These are phyloP conservation scores for Trichophyton equinum DNA, from an alignment of 2,329 filamentous ascomycete species.

Conservation along the genomic window DNA sequence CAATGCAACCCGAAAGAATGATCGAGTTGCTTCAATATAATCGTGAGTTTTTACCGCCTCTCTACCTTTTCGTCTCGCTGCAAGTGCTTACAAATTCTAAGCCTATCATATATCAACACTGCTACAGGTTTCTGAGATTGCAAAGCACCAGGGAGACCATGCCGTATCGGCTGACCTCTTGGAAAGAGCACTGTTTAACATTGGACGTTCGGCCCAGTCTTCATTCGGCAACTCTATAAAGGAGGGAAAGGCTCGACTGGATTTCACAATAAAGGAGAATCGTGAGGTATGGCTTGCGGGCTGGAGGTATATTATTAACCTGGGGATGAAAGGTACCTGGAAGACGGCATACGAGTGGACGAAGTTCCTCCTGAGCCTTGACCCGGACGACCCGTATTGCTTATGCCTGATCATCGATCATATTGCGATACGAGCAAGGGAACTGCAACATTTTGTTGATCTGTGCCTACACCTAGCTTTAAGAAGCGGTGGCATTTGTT, in stretches of 20 bases:
- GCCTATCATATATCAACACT: slow-evolving; percentile 86
- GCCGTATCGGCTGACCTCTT: slow-evolving; percentile 75
- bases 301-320: slow-evolving; percentile 75
- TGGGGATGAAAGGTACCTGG: slow-evolving; percentile 85
- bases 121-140: slow-evolving; percentile 85
- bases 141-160: slow-evolving; percentile 81
- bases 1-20: slow-evolving; percentile 72
- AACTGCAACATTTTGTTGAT: slow-evolving; percentile 63
- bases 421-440: slow-evolving; percentile 66
- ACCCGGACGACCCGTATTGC: slow-evolving; percentile 69
- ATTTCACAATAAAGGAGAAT: slow-evolving; percentile 75
- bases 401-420: slow-evolving; percentile 71
- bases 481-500: slow-evolving; percentile 42
- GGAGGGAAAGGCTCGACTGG: slow-evolving; percentile 64
- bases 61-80: no score
- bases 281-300: slow-evolving; percentile 84
- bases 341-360: slow-evolving; percentile 89
- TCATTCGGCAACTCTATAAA: slow-evolving; percentile 65
- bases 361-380: slow-evolving; percentile 65
- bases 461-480: slow-evolving; percentile 45
- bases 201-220: slow-evolving; percentile 77
- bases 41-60: slow-evolving; percentile 23
- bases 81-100: slow-evolving; percentile 22
- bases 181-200: slow-evolving; percentile 82
- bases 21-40: slow-evolving; percentile 60